Base-by-base conservation (phyloP, 169 alveolate species). In the Plasmodium fragile region DNA sequence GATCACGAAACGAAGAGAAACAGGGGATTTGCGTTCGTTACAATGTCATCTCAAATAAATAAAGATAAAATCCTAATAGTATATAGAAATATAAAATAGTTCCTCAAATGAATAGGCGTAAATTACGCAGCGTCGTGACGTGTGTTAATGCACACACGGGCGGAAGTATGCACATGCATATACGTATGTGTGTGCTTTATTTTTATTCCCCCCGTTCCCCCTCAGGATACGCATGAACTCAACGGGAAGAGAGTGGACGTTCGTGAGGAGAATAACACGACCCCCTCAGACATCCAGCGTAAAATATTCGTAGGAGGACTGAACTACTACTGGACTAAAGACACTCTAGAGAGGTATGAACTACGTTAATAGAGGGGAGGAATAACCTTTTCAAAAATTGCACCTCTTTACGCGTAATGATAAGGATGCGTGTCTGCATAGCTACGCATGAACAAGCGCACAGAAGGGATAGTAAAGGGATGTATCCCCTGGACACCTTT, bases 21-120 rank as follows among this genome's bases (percentile, higher is more conserved):
- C 78, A 45, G 93, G 65, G 93, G 93, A 75, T 84, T 84, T 84
- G 93, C 93, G 52, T 84, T 84, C 65, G 93, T 84, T n/a, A 84
- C 93, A 30, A 84, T 84, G 93, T 73, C 84, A 49, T 84, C 93
- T 22, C 93, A 84, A 49, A 84, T 84, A 45, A 84, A 84, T 52
- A 84, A 53, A 73, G 93, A 84, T 69, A 73, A 49, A 52, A 84
- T 84, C 59, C 80, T 84, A 84, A 73, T 13, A 55, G 93, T 84
- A 84, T 36, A 72, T 36, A 69, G 78, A 39, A 49, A 84, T 84
- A 75, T 72, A 73, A 28, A 72, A 32, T 16, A 34, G 45, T 25
- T 52, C 5, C 36, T 18, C 18, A 81, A 81, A 81, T 8, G 41
- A 3, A 81, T 53, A 55, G 78, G 41, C 75, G 75, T 11, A 65